A percentile compares a stretch with the other conserved stretches of the same genome.
These are phyloP conservation scores for Boletellus ananas DNA, from an alignment of 768 basidiomycete species.

Conservation along the genomic window DNA sequence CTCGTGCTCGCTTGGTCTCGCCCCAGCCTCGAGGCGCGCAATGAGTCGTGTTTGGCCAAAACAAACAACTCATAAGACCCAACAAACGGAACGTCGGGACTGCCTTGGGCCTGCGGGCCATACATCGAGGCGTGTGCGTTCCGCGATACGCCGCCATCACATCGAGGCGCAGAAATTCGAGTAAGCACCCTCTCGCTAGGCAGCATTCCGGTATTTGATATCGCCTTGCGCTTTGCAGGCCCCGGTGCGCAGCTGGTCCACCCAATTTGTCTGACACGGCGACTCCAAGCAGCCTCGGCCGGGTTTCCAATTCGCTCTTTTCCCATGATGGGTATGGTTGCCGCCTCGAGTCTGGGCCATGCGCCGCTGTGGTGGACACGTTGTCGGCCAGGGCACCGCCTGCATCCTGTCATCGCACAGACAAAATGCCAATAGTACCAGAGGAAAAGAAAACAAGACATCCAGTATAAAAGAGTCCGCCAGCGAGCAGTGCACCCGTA, in stretches of 20 bases:
- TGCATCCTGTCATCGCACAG: background rate
- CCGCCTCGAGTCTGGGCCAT: conserved; percentile 19
- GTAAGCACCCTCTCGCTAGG: background rate
- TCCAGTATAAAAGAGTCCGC: background rate
- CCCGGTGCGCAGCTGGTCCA: conserved; percentile 11
- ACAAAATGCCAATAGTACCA: conserved; percentile 1
- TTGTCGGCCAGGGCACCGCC: conserved; percentile 7
- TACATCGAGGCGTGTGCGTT: conserved; percentile 7
- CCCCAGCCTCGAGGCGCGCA: conserved; percentile 30
- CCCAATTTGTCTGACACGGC: conserved; percentile 11
- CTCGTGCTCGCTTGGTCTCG: conserved; percentile 20
- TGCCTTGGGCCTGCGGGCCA: no score
- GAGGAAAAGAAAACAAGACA: background rate
- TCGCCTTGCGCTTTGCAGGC: conserved; percentile 8
- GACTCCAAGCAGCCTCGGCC: background rate
- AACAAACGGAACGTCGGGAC: no score
- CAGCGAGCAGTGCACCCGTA: conserved; percentile 8
- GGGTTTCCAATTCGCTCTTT: conserved; percentile 9
- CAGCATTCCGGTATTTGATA: conserved; percentile 21
- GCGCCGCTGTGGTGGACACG: conserved; percentile 12
- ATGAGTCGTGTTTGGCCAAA: conserved; percentile 25
- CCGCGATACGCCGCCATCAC: conserved; percentile 8
- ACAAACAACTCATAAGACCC: conserved; percentile 23
- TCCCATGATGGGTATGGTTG: conserved; percentile 7
- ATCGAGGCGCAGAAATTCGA: conserved; percentile 2